Evolutionary conservation across 805 yeast genomes (phyloP).

Genomic region (Yarrowia osloensis): DNA sequence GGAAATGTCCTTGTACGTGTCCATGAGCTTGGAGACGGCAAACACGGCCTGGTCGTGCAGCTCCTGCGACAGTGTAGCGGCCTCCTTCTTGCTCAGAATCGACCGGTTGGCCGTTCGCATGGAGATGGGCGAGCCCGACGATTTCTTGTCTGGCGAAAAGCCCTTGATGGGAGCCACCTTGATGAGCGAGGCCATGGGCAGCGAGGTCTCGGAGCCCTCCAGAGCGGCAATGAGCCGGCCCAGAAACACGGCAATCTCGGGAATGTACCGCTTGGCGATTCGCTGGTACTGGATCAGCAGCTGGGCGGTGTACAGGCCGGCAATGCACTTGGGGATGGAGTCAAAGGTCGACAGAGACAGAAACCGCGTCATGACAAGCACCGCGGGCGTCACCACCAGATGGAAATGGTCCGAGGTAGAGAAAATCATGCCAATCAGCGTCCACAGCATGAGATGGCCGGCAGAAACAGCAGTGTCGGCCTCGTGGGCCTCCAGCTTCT

Average conservation of each 20-base stretch:
- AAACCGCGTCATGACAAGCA: conserved; percentile 69
- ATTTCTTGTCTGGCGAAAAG: not conserved
- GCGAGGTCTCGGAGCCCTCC: conserved; percentile 51
- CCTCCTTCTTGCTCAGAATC: conserved; percentile 5
- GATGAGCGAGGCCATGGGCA: conserved; percentile 41
- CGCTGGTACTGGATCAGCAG: conserved; percentile 71
- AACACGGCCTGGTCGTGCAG: conserved; percentile 18
- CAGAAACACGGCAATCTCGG: conserved; percentile 65
- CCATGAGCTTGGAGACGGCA: conserved; percentile 18
- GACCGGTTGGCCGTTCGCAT: not conserved
- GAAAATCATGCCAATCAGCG: conserved; percentile 72
- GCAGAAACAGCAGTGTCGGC: conserved; percentile 37
- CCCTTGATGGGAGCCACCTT: conserved; percentile 24
- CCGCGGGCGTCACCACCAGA: conserved; percentile 81
- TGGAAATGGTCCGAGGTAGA: conserved; percentile 97
- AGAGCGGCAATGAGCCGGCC: conserved; percentile 42
- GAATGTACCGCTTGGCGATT: conserved; percentile 74
- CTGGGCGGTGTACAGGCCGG: conserved; percentile 69
- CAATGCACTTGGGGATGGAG: conserved; percentile 50
- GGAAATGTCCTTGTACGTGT: conserved; percentile 56
- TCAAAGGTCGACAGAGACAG: conserved; percentile 55
- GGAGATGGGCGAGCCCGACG: not conserved
- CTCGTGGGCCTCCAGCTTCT: conserved; percentile 51
- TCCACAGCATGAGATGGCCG: conserved; percentile 67
- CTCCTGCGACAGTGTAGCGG: not conserved